These are phyloP conservation scores for Cyclaneusma minus DNA, from an alignment of 2,329 filamentous ascomycete genomes.

Conservation along the genomic window DNA sequence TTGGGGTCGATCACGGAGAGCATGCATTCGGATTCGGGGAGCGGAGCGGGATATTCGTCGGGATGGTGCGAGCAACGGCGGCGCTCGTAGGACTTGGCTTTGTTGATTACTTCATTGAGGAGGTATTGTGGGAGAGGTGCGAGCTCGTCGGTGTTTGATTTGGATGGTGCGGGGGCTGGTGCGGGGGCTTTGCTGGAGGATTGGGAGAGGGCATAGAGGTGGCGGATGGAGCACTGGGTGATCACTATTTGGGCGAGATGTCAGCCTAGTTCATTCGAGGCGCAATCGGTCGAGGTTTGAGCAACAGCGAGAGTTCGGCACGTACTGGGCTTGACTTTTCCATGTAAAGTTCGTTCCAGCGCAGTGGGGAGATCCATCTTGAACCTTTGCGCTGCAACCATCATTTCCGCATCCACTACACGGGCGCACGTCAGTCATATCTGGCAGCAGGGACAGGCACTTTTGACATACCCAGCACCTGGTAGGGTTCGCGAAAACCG, in stretches of 20 bases:
- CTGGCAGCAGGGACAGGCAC: too few relatives aligned
- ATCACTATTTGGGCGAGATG: slow-evolving; percentile 48
- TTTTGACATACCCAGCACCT: slow-evolving; percentile 63
- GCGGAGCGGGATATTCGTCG: slow-evolving; percentile 53
- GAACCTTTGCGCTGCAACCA: slow-evolving; percentile 65
- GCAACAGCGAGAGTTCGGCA: too few relatives aligned
- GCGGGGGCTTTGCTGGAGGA: too few relatives aligned
- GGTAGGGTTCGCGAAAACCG: slow-evolving; percentile 86
- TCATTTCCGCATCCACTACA: slow-evolving; percentile 67
- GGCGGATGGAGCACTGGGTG: slow-evolving; percentile 66
- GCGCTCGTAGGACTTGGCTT: slow-evolving; percentile 62
- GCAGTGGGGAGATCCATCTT: slow-evolving; percentile 77
- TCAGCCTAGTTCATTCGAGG: too few relatives aligned
- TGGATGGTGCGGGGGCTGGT: not conserved
- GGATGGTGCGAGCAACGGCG: slow-evolving; percentile 66
- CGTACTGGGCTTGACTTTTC: slow-evolving; percentile 67
- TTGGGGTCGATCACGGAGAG: slow-evolving; percentile 67
- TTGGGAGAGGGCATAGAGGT: slow-evolving; percentile 60
- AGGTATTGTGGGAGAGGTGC: too few relatives aligned
- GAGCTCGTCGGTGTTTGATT: not conserved
- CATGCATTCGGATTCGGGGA: slow-evolving; percentile 56
- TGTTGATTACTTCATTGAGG: slow-evolving; percentile 51
- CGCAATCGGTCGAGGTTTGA: slow-evolving; percentile 1
- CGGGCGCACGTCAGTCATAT: slow-evolving; percentile 5
- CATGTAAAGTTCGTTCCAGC: slow-evolving; percentile 71